These are phyloP conservation scores for Lactarius tabidus DNA, from an alignment of 768 basidiomycete genomes.

Conservation along the genomic window DNA sequence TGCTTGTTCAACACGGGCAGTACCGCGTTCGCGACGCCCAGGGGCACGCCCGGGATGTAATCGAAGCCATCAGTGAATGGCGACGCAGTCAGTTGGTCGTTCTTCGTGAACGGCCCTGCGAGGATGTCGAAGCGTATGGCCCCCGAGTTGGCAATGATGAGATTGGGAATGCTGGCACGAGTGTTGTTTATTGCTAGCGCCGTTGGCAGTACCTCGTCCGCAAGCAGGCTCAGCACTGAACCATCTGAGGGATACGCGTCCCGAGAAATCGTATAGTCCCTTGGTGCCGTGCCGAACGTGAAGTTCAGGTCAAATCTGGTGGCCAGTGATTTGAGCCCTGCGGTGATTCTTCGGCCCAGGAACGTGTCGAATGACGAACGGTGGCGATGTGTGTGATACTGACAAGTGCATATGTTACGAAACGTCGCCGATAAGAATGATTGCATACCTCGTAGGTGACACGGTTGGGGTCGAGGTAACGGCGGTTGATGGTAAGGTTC, in stretches of 20 bases:
- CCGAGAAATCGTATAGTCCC: conserved; percentile 66
- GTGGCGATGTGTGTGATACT: conserved; percentile 64
- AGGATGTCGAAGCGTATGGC: conserved; percentile 64
- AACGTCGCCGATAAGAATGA: not conserved
- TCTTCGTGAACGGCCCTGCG: conserved; percentile 67
- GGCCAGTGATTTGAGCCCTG: conserved; percentile 50
- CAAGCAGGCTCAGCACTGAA: conserved; percentile 57
- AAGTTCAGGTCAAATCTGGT: conserved; percentile 57
- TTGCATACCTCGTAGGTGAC: conserved; percentile 60
- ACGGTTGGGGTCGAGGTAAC: conserved; percentile 79
- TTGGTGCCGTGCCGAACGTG: conserved; percentile 68
- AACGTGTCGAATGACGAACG: conserved; percentile 58
- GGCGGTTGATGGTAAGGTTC: conserved; percentile 59
- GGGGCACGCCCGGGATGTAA: conserved; percentile 53
- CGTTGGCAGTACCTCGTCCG: conserved; percentile 38
- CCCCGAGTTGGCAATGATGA: conserved; percentile 63
- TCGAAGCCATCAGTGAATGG: conserved; percentile 65
- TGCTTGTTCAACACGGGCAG: conserved; percentile 49
- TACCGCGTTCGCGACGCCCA: conserved; percentile 49
- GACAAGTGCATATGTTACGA: too few species aligned
- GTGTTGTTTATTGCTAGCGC: conserved; percentile 61
- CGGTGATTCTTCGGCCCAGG: conserved; percentile 49
- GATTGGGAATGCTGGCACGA: conserved; percentile 53
- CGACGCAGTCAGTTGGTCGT: conserved; percentile 73
- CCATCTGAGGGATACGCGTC: conserved; percentile 57